A percentile compares a stretch with the other conserved stretches of the same genome.
These are phyloP conservation scores for Phytophthora niederhauseri DNA, from an alignment of 352 stramenopile species.

Conservation along the genomic window DNA sequence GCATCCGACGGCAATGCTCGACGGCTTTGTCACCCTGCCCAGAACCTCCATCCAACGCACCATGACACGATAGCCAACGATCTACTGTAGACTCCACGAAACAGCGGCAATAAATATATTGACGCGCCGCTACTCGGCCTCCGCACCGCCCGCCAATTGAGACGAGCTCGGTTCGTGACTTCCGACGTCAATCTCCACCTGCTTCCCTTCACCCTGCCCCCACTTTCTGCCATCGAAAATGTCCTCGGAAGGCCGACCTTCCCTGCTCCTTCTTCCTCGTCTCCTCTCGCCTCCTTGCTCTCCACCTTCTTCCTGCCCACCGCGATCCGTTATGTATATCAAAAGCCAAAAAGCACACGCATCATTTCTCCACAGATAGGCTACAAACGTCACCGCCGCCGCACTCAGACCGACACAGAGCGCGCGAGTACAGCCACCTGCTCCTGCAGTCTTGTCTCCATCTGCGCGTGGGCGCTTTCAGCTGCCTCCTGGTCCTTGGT, in stretches of 20 bases:
- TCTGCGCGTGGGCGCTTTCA: slow-evolving; percentile 59
- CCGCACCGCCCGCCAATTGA: slow-evolving; percentile 11
- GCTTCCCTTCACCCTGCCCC: slow-evolving; percentile 5
- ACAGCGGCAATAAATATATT: slow-evolving; percentile 55
- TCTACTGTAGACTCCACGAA: slow-evolving; percentile 13
- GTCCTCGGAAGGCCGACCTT: slow-evolving; percentile 23
- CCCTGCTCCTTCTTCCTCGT: slow-evolving; percentile 7
- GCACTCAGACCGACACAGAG: slow-evolving; percentile 58
- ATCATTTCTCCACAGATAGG: slow-evolving; percentile 35
- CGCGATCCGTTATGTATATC: slow-evolving; percentile 36
- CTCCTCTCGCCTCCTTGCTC: slow-evolving; percentile 16
- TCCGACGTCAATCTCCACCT: slow-evolving; percentile 25
- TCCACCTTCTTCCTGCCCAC: slow-evolving; percentile 26
- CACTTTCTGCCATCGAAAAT: slow-evolving; percentile 48
- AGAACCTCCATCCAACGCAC: background rate
- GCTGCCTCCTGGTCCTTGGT: slow-evolving; percentile 63
- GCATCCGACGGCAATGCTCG: background rate
- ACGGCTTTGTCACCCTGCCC: slow-evolving; percentile 4
- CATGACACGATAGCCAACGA: slow-evolving; percentile 1
- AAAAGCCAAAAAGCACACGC: slow-evolving; percentile 40
- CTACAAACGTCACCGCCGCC: slow-evolving; percentile 22
- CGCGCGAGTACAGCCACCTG: slow-evolving; percentile 66
- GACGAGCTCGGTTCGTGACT: slow-evolving; percentile 22
- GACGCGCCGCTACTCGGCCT: slow-evolving; percentile 33
- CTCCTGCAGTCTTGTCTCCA: slow-evolving; percentile 74